Base-by-base conservation (phyloP, 2,329 filamentous ascomycete species). In the Pseudogymnoascus sp. region DNA sequence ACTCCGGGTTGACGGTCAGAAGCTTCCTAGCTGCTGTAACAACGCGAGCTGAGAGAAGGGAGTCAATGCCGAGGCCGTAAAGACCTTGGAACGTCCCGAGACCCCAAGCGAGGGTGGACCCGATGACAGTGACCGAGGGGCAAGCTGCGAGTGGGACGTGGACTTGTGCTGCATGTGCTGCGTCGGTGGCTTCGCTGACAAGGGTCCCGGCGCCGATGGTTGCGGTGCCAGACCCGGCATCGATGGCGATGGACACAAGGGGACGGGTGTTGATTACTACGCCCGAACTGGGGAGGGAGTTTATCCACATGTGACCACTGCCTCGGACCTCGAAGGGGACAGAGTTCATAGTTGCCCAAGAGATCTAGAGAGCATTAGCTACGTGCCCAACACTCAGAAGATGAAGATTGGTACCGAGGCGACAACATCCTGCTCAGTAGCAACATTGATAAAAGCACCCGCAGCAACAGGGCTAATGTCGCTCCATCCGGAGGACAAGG, bases 71-170 rank as follows among this genome's bases (percentile, higher is more conserved):
- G 4, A 70, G 61, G 3, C 70, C 68, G 17, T 70, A 62, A 31
- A 61, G 38, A 0, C 82, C 80, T 26, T 77, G 80, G 15, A 88
- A 73, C 72, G 81, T 80, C 1, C 85, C 83, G 68, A 83, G 84
- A 4, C 68, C 67, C 1, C 68, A 67, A 13, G 68, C 68, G 11
- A 70, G 62, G 3, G 65, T 67, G 11, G 69, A 53, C 0, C 68
- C 70, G 1, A 67, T 65, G 11, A 71, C 53, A 37, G 65, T 64
- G 19, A 19, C 31, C 3, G 50, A 56, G 1, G 23, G 23, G 23
- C 23, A 11, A 10, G 50, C 31, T 3, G 23, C 50, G 23, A 56
- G 50, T 23, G 50, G 21, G 11, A 56, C 17, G 13, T 56, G 50
- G 50, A 33, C 19, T 13, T 56, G 23, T n/a, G 50, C 23, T 56